These are phyloP conservation scores for Pyrenophora tritici-repentis DNA, from an alignment of 2,329 filamentous ascomycete species.

Conservation along the genomic window DNA sequence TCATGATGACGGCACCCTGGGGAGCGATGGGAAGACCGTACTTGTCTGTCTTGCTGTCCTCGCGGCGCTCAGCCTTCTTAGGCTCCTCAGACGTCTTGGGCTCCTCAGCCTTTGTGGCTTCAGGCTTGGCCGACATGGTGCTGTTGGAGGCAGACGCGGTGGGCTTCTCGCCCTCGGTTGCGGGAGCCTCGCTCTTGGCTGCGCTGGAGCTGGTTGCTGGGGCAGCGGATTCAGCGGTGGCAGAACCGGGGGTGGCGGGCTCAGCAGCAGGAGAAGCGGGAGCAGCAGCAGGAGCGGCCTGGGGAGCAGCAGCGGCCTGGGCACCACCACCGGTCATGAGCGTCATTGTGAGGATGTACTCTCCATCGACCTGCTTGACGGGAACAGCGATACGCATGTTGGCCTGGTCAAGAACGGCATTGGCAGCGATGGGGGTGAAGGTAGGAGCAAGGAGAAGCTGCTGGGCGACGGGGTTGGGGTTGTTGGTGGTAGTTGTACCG, in stretches of 20 bases:
- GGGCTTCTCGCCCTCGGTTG: conserved; percentile 11
- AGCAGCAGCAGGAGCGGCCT: conserved; percentile 11
- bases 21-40: conserved; percentile 26
- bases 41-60: conserved; percentile 27
- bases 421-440: conserved; percentile 43
- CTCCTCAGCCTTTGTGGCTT: neutral
- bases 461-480: conserved; percentile 40
- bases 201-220: neutral
- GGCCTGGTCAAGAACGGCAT: conserved; percentile 41
- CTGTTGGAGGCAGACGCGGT: conserved; percentile 14
- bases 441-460: conserved; percentile 44
- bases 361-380: conserved; percentile 43
- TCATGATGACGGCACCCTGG: conserved; percentile 37
- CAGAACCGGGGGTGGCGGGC: conserved; percentile 6
- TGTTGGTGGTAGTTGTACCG: conserved; percentile 33
- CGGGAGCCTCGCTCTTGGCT: neutral
- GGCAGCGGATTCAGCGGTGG: neutral
- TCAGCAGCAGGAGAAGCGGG: neutral
- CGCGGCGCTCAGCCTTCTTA: conserved; percentile 13
- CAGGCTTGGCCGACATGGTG: conserved; percentile 24
- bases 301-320: conserved; percentile 10
- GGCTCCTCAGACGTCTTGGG: neutral
- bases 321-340: conserved; percentile 21
- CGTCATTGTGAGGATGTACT: conserved; percentile 45
- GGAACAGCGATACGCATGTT: conserved; percentile 47